Base-by-base conservation (phyloP, 768 basidiomycete genomes). In the Amanita pseudoporphyria region DNA sequence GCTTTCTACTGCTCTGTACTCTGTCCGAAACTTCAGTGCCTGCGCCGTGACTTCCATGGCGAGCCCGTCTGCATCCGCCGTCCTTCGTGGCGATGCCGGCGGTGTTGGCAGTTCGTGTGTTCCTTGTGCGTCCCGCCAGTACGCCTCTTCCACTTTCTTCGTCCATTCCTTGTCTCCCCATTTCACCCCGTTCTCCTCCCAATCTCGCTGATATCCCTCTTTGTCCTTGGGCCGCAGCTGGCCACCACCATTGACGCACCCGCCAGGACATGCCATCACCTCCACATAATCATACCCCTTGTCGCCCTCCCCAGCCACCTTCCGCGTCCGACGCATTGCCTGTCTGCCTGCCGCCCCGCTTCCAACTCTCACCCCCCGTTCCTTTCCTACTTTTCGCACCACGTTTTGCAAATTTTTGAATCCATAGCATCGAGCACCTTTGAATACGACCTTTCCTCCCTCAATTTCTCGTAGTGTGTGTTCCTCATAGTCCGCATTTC, bases 181-280 rank as follows among this genome's bases (percentile, higher is more conserved):
- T 58, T 79, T 79, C 24, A 79, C 77, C 4, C 81, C 83, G 47
- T 63, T 70, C 45, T 71, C 77, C 41, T 71, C 71, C 79, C 84
- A 81, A 40, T 83, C 72, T 54, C 85, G n/a, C n/a, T n/a, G n/a
- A n/a, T n/a, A n/a, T n/a, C n/a, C n/a, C n/a, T n/a, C n/a, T n/a
- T n/a, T 10, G 6, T 31, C 40, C 40, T 32, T 32, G 52, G 53
- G 55, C 60, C 74, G 74, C 47, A 85, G 64, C 70, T 98, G 96
- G 5, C 96, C 96, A 18, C 95, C 96, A 6, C 96, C 96, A 62
- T 97, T 97, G 36, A 96, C 90, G 64, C 96, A 98, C 14, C 96
- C 96, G 0, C 86, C 83, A 0, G 96, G 96, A 69, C 96, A 99
- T 30, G 96, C 96, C 96, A 99, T 98, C 54, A 99, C 92, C 61